Conservation (phyloP, 164 flowering plant genomes). For the Buxus sempervirens region DNA sequence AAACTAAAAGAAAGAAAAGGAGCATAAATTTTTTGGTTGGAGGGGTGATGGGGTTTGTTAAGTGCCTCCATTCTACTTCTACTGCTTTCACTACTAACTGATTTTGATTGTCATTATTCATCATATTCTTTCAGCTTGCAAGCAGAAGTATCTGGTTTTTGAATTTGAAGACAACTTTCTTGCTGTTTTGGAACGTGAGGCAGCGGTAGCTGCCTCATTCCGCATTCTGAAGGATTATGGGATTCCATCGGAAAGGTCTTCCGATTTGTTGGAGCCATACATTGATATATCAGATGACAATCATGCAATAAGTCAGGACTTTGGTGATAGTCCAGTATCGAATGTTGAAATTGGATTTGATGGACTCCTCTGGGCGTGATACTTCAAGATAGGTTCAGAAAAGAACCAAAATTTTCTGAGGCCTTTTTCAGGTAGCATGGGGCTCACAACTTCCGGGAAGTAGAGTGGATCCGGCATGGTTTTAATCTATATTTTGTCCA, state of each 20-base stretch:
- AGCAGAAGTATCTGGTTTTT: constrained; percentile 69
- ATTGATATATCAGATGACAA: constrained; percentile 43
- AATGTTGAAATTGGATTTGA: constrained; percentile 75
- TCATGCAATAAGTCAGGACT: constrained; percentile 34
- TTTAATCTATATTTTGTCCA: too few species aligned
- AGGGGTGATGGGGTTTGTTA: too few species aligned
- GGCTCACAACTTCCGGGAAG: too few species aligned
- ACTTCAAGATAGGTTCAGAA: neutral
- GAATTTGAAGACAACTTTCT: constrained; percentile 91
- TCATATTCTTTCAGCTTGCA: constrained; percentile 55
- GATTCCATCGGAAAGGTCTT: constrained; percentile 77
- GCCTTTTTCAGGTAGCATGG: neutral
- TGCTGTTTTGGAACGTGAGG: constrained; percentile 75
- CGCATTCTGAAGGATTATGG: constrained; percentile 78
- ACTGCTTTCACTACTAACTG: neutral
- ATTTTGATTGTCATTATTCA: constrained; percentile 4
- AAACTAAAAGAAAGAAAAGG: too few species aligned
- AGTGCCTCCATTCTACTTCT: too few species aligned
- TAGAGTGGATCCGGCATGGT: too few species aligned
- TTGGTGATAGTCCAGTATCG: constrained; percentile 63
- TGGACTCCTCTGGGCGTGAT: constrained; percentile 85
- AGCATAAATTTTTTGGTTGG: too few species aligned
- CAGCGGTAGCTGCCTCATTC: constrained; percentile 56
- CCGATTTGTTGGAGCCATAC: constrained; percentile 73
- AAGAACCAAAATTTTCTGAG: neutral